These are phyloP conservation scores for Talaromyces verruculosus DNA, from an alignment of 2,329 filamentous ascomycete species.

Conservation along the genomic window DNA sequence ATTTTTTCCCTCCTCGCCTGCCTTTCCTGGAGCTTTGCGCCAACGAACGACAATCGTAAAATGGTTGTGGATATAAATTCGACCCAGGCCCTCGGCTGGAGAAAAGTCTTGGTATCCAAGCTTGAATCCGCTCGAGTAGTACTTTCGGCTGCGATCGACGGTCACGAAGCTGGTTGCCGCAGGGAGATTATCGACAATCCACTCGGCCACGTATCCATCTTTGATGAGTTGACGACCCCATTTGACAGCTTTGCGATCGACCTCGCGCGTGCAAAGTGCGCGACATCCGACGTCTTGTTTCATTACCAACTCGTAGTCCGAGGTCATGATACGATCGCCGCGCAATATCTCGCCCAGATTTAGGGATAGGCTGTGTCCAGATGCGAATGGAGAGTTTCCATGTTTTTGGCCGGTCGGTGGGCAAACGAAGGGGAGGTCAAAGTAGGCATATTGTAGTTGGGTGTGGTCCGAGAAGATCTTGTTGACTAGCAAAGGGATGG, in stretches of 20 bases:
- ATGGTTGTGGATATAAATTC: constrained; percentile 82
- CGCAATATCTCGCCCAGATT: constrained; percentile 86
- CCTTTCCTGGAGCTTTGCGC: constrained; percentile 67
- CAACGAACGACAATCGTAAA: constrained; percentile 81
- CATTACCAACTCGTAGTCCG: constrained; percentile 80
- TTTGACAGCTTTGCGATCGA: constrained; percentile 64
- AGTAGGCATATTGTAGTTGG: constrained; percentile 88
- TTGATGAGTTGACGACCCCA: constrained; percentile 70
- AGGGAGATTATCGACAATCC: constrained; percentile 90
- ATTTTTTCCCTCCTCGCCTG: constrained; percentile 69
- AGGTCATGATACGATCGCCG: constrained; percentile 80
- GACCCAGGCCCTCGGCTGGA: constrained; percentile 58
- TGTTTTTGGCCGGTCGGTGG: constrained; percentile 69
- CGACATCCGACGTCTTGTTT: constrained; percentile 71
- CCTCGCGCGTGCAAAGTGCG: constrained; percentile 68
- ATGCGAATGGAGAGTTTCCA: constrained; percentile 66
- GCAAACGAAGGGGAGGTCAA: constrained; percentile 83
- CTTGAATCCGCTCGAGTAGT: constrained; percentile 89
- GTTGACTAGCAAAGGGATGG: constrained; percentile 83
- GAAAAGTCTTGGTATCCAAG: constrained; percentile 73
- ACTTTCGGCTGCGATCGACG: constrained; percentile 78
- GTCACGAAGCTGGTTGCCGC: constrained; percentile 87
- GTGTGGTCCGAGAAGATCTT: constrained; percentile 89
- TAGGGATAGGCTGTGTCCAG: constrained; percentile 73
- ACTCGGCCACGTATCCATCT: constrained; percentile 82